Evolutionary conservation across 2,329 filamentous ascomycete genomes (phyloP), one percentile per base, ranked within the genome.

Genomic region (Colletotrichum euphorbiae): DNA sequence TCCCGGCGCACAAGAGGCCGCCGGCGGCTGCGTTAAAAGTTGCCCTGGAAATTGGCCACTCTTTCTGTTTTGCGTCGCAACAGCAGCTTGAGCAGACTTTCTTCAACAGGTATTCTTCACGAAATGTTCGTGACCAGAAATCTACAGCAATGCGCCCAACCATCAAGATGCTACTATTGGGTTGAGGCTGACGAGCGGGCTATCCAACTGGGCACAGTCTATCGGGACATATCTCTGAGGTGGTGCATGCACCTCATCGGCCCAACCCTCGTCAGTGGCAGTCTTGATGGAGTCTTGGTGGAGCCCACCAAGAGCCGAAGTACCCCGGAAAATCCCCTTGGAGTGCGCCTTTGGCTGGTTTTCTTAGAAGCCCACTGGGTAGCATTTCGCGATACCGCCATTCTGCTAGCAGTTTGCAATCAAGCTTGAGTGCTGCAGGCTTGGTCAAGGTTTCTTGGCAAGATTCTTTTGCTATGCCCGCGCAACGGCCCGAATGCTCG

Each of bases 261-360:
- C 58, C 38, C 31, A 33, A 36, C 57, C 38, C 56, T 51, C 48
- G 48, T 51, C 21, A 17, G 48, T 51, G 21, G 21, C 13, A 51
- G 48, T 51, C 15, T 28, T n/a, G n/a, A n/a, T n/a, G 24, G 24
- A 24, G 48, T 51, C 19, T 21, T 46, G 17, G 48, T 62, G 57
- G 63, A 66, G 42, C 31, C 57, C 17, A 33, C 31, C 52, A 55
- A 55, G 36, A 67, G 51, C 51, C 63, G 43, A 63, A 63, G 58
- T 19, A 63, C 63, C 63, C 63, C 63, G 63, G 58, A 57, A 62
- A 63, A 63, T 63, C 63, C 52, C 24, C 50, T 63, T 57, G 42
- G 50, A 19, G 33, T 5, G 36, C 17, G 28, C 33, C 15, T 7
- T 24, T 6, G 40, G 36, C 28, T 43, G 28, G 6, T 28, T 28